Percentiles rank a stretch among this genome's conserved stretches.
Evolutionary conservation across 1,139 yeast genomes (phyloP).

Genomic region (Pichia sp.): DNA sequence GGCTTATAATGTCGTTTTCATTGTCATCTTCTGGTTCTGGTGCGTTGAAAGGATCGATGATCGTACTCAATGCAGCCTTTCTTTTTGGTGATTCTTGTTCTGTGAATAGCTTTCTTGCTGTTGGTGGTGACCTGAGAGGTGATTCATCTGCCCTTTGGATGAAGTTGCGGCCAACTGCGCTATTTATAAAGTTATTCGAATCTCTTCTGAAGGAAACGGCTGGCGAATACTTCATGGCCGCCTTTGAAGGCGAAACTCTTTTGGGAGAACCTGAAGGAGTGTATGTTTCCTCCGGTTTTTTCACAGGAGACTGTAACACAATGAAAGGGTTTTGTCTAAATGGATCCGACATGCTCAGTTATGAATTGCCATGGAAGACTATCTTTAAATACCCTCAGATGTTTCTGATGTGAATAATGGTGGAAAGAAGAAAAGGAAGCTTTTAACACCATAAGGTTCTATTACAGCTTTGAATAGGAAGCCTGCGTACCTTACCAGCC

Average conservation of each 20-base stretch:
- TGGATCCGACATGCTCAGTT: constrained; percentile 28
- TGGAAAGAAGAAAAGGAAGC: neutral
- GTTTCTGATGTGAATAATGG: neutral
- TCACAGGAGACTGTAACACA: constrained; percentile 28
- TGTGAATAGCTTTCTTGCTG: constrained; percentile 55
- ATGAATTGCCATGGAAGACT: constrained; percentile 21
- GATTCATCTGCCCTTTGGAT: constrained; percentile 29
- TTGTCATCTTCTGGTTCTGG: constrained; percentile 27
- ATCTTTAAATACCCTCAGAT: neutral
- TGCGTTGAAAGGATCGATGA: constrained; percentile 40
- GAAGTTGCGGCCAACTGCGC: constrained; percentile 31
- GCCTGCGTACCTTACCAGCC: neutral
- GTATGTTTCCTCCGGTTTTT: constrained; percentile 30
- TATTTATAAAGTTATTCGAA: constrained; percentile 24
- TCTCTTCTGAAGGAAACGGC: constrained; percentile 30
- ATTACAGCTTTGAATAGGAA: neutral
- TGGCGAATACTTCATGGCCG: constrained; percentile 39
- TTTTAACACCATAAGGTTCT: neutral
- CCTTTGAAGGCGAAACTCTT: constrained; percentile 40
- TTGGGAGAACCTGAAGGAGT: constrained; percentile 36
- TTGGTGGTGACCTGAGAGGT: constrained; percentile 22
- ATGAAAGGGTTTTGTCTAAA: constrained; percentile 26
- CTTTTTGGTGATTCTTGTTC: constrained; percentile 65
- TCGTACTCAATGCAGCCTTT: constrained; percentile 42
- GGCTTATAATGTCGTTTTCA: constrained; percentile 14